Percentiles rank a stretch among this genome's conserved stretches.
Conservation (phyloP, 1,139 yeast species). For the Magnusiomyces sp. region DNA sequence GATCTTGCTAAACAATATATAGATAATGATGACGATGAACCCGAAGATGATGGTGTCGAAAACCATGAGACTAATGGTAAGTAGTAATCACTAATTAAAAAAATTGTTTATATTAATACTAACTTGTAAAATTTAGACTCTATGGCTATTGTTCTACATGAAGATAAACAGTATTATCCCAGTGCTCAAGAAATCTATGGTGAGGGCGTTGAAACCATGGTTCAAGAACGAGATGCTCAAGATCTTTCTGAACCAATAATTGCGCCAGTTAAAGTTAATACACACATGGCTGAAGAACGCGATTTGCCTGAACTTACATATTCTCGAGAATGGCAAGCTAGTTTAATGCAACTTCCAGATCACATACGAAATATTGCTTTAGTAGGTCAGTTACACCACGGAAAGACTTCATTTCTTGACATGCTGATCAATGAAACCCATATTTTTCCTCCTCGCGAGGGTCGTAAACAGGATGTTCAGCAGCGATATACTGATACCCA, state of each 20-base stretch:
- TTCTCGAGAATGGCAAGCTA: slow-evolving; percentile 53
- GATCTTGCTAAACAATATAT: slow-evolving; percentile 10
- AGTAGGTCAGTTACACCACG: slow-evolving; percentile 78
- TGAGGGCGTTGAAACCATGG: slow-evolving; percentile 54
- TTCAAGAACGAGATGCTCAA: slow-evolving; percentile 50
- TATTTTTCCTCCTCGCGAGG: slow-evolving; percentile 26
- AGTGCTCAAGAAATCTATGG: slow-evolving; percentile 41
- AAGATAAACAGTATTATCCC: slow-evolving; percentile 40
- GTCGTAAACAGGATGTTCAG: slow-evolving; percentile 36
- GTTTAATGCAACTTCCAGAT: slow-evolving; percentile 47
- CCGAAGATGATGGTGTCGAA: slow-evolving; percentile 8
- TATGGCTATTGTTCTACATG: slow-evolving; percentile 34
- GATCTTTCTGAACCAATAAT: slow-evolving; percentile 57
- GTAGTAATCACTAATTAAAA: slow-evolving; percentile 17
- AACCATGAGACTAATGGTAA: slow-evolving; percentile 8
- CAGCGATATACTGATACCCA: slow-evolving; percentile 65
- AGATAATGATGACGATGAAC: slow-evolving; percentile 11
- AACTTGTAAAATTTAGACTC: neutral
- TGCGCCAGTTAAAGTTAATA: slow-evolving; percentile 41
- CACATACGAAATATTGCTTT: slow-evolving; percentile 71
- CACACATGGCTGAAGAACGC: slow-evolving; percentile 43
- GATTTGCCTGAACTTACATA: slow-evolving; percentile 53
- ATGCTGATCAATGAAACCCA: slow-evolving; percentile 60
- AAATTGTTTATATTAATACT: neutral
- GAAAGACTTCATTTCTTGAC: slow-evolving; percentile 79